phyloP scores from a whole-genome alignment of 768 basidiomycete genomes.

The Phylloporus scabripes region DNA sequence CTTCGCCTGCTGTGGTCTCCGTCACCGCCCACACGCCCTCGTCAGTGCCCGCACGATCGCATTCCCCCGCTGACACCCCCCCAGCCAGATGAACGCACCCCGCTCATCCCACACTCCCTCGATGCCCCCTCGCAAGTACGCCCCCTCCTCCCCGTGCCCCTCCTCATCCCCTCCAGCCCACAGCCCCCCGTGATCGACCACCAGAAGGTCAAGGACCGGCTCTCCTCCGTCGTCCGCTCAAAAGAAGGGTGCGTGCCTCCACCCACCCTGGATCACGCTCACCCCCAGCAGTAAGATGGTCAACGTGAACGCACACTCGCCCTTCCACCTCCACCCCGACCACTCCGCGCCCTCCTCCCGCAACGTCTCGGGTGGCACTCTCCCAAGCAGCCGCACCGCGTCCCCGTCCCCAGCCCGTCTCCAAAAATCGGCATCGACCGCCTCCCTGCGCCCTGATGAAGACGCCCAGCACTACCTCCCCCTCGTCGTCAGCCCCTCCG shows the following conservation, averaged over 20 bases:
- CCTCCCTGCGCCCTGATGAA: slow-evolving; percentile 16
- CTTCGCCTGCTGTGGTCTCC: slow-evolving; percentile 28
- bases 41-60: slow-evolving; percentile 6
- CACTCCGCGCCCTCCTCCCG: slow-evolving; percentile 27
- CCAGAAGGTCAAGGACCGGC: slow-evolving; percentile 44
- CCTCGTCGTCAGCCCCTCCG: neutral
- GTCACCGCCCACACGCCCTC: slow-evolving; percentile 9
- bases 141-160: neutral
- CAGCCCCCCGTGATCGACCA: slow-evolving; percentile 40
- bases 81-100: slow-evolving; percentile 21
- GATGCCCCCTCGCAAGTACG: slow-evolving; percentile 24
- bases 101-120: slow-evolving; percentile 25
- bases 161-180: slow-evolving; percentile 14
- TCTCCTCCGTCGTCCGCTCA: slow-evolving; percentile 51
- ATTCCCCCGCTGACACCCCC: slow-evolving; percentile 1
- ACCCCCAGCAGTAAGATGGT: slow-evolving; percentile 56
- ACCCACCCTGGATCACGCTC: neutral
- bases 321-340: slow-evolving; percentile 46
- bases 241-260: slow-evolving; percentile 49
- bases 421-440: slow-evolving; percentile 19
- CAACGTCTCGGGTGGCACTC: slow-evolving; percentile 32
- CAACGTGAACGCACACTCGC: slow-evolving; percentile 54
- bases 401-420: slow-evolving; percentile 21
- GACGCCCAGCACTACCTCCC: slow-evolving; percentile 11
- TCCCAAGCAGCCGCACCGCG: slow-evolving; percentile 13